These are phyloP conservation scores for Helianthus tuberosus DNA, from an alignment of 129 eudicot genomes.

Conservation along the genomic window DNA sequence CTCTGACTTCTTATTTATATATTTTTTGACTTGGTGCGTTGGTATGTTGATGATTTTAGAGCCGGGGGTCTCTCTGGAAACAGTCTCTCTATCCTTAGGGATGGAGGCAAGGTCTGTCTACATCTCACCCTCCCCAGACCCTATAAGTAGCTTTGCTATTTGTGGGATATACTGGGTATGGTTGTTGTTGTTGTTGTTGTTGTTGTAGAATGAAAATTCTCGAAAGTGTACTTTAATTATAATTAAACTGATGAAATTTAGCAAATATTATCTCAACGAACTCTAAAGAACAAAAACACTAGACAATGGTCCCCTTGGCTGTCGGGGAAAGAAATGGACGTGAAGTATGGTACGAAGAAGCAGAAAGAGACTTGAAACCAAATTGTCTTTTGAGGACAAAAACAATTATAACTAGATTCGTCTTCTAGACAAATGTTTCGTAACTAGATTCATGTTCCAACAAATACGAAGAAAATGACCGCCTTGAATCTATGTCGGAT, in stretches of 20 bases:
- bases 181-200: no score
- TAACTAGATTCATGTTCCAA: slow-evolving; percentile 23
- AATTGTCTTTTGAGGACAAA: slow-evolving; percentile 42
- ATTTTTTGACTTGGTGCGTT: no score
- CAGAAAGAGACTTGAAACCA: slow-evolving; percentile 53
- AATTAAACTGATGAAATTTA: background rate
- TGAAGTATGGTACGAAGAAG: slow-evolving; percentile 38
- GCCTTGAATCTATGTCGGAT: background rate
- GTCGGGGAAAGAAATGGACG: slow-evolving; percentile 63
- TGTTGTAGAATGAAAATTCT: slow-evolving; percentile 4
- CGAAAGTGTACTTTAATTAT: no score
- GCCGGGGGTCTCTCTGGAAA: no score
- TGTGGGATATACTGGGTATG: no score
- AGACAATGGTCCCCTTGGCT: slow-evolving; percentile 72
- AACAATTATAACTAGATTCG: slow-evolving; percentile 28
- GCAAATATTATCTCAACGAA: slow-evolving; percentile 30
- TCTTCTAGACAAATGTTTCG: slow-evolving; percentile 7
- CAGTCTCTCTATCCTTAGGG: no score
- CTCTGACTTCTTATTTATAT: no score
- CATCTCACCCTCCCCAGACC: no score
- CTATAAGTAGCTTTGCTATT: no score
- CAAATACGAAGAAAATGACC: slow-evolving; percentile 1
- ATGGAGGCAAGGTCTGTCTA: no score
- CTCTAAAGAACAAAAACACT: slow-evolving; percentile 53
- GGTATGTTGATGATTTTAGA: no score